Conservation (phyloP, 345 rosid species). For the Kandelia obovata region DNA sequence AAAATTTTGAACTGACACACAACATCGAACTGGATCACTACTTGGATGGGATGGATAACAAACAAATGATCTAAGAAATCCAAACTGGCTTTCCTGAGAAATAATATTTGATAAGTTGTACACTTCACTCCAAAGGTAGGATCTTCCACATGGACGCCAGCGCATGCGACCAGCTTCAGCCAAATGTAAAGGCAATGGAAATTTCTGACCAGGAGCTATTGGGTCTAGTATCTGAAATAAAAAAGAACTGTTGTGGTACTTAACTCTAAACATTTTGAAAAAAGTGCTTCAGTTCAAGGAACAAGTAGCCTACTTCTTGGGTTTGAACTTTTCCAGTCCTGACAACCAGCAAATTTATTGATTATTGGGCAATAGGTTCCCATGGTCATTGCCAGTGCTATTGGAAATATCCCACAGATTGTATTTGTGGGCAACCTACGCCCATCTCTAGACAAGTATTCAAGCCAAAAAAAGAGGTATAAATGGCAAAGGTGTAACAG, state of each 20-base stretch:
- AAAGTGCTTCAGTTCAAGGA: not conserved
- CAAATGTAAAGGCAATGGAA: slow-evolving; percentile 86
- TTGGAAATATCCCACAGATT: too few species aligned
- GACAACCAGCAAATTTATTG: too few species aligned
- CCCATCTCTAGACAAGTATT: too few species aligned
- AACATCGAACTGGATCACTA: slow-evolving; percentile 83
- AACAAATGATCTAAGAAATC: slow-evolving; percentile 76
- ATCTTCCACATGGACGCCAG: slow-evolving; percentile 83
- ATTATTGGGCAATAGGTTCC: too few species aligned
- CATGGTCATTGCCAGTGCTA: too few species aligned
- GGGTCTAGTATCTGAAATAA: slow-evolving; percentile 77
- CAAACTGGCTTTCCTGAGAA: slow-evolving; percentile 70
- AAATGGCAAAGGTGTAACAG: too few species aligned
- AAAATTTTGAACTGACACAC: slow-evolving; percentile 61
- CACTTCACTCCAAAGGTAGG: slow-evolving; percentile 91
- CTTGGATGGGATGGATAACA: slow-evolving; percentile 93
- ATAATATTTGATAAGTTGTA: slow-evolving; percentile 70
- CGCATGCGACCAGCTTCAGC: slow-evolving; percentile 88
- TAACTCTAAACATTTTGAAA: not conserved
- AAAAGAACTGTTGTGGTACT: not conserved
- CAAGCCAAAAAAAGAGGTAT: too few species aligned
- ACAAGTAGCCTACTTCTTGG: not conserved
- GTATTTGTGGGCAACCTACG: too few species aligned
- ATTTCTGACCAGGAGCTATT: slow-evolving; percentile 78
- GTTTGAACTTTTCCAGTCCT: not conserved